Evolutionary conservation across 495 filamentous ascomycete genomes (phyloP), one percentile per base, ranked within the genome.

Genomic region (Jackrogersella multiformis): DNA sequence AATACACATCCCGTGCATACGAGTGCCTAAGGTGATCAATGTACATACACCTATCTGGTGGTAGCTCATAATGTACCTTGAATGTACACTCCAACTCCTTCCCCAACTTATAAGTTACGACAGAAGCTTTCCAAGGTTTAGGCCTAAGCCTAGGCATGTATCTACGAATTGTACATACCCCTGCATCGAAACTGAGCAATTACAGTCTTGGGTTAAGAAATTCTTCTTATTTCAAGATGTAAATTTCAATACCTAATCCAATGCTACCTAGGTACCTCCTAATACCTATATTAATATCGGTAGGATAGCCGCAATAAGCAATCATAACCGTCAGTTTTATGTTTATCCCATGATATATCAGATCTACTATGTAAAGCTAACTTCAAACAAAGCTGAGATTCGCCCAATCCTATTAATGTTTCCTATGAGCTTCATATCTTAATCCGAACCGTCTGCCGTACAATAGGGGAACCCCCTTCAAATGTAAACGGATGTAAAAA

Each of bases 151-250:
- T n/a, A n/a, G n/a, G n/a, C n/a, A n/a, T n/a, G n/a, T n/a, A n/a
- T n/a, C n/a, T n/a, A n/a, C n/a, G n/a, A n/a, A n/a, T n/a, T n/a
- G n/a, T 55, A 24, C 24, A 16, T 49, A 56, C 54, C 62, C 62
- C 62, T 65, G 62, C 62, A 65, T 61, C 23, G 8, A 32, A 64
- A 42, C 61, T 56, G 61, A 64, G 18, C 58, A 36, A 61, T 26
- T 18, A 24, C 58, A 42, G 20, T 41, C 55, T 41, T 26, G 41
- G 49, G 49, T 53, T 28, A 36, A 53, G 49, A 53, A 35, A 34
- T 53, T 36, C 23, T 28, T 51, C 16, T n/a, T n/a, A n/a, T n/a
- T n/a, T n/a, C n/a, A n/a, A n/a, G n/a, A n/a, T n/a, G n/a, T n/a
- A n/a, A n/a, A n/a, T n/a, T n/a, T n/a, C n/a, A n/a, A n/a, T n/a